A percentile compares a stretch with the other conserved stretches of the same genome.
These are phyloP conservation scores for Monosporascus sp. DNA, from an alignment of 2,329 filamentous ascomycete species.

Conservation along the genomic window DNA sequence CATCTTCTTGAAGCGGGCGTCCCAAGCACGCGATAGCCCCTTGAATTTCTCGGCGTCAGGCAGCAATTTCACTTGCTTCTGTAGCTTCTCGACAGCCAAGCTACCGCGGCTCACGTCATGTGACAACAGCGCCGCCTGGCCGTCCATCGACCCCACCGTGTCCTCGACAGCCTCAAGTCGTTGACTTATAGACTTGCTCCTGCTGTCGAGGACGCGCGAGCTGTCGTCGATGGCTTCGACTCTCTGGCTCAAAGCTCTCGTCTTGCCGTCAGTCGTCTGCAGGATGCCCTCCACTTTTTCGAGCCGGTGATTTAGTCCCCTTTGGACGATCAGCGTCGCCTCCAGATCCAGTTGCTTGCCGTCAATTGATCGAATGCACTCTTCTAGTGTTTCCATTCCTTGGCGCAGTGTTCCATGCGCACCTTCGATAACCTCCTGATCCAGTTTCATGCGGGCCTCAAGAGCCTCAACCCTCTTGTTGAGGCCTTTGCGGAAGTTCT, in stretches of 20 bases:
- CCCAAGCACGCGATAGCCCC: conserved; percentile 17
- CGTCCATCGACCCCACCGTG: conserved; percentile 16
- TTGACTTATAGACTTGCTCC: conserved; percentile 19
- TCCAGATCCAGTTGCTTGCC: conserved; percentile 23
- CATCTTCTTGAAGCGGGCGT: conserved; percentile 17
- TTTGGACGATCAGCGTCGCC: conserved; percentile 16
- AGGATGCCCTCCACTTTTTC: conserved; percentile 14
- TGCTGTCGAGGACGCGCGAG: conserved; percentile 19
- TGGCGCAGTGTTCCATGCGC: conserved; percentile 15
- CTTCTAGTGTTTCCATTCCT: conserved; percentile 20
- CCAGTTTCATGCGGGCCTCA: conserved; percentile 19
- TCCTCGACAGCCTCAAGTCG: conserved; percentile 20
- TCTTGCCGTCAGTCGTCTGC: conserved; percentile 14
- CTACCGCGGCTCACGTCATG: conserved; percentile 20
- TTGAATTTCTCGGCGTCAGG: conserved; percentile 19
- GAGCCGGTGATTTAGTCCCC: conserved; percentile 17
- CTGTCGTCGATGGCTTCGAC: conserved; percentile 22
- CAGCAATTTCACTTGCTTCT: conserved; percentile 19
- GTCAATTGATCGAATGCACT: conserved; percentile 18
- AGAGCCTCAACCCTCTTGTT: conserved; percentile 18
- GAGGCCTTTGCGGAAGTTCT: conserved; percentile 15
- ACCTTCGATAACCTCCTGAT: conserved; percentile 19
- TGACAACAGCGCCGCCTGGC: conserved; percentile 18
- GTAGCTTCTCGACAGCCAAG: conserved; percentile 18
- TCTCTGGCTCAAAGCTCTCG: conserved; percentile 15